Evolutionary conservation across 441 rosid genomes (phyloP).

Genomic region (Theobroma grandiflorum): DNA sequence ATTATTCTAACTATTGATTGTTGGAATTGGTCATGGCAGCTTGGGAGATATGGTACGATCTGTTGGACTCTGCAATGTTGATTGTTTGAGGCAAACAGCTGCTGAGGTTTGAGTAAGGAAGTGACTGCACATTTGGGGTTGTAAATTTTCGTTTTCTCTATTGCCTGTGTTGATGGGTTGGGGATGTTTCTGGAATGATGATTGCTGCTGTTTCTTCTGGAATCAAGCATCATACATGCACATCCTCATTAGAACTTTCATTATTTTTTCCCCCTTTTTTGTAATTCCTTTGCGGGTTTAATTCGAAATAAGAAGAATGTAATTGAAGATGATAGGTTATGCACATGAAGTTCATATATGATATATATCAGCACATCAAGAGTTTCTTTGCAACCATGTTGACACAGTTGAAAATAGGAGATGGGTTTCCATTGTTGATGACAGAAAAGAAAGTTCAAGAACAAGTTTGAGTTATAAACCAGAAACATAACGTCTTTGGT

Average conservation of each 20-base stretch:
- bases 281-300: slow-evolving; percentile 13
- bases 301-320: slow-evolving; percentile 19
- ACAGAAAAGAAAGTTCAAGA: background rate
- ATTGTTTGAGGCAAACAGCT: slow-evolving; percentile 61
- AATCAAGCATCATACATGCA: background rate
- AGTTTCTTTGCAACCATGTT: background rate
- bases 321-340: background rate
- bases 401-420: background rate
- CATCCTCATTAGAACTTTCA: slow-evolving; percentile 18
- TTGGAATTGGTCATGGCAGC: slow-evolving; percentile 39
- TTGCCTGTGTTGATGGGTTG: background rate
- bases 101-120: slow-evolving; percentile 42
- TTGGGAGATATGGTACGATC: slow-evolving; percentile 74
- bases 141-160: background rate
- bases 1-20: background rate
- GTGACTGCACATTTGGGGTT: background rate
- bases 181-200: slow-evolving; percentile 14
- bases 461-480: background rate
- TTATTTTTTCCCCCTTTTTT: background rate
- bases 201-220: background rate
- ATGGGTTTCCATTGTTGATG: background rate
- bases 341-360: background rate
- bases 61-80: slow-evolving; percentile 68
- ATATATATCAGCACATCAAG: background rate
- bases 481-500: background rate